A percentile compares a stretch with the other conserved stretches of the same genome.
These are phyloP conservation scores for Trichophyton schoenleinii DNA, from an alignment of 2,329 filamentous ascomycete species.

Conservation along the genomic window DNA sequence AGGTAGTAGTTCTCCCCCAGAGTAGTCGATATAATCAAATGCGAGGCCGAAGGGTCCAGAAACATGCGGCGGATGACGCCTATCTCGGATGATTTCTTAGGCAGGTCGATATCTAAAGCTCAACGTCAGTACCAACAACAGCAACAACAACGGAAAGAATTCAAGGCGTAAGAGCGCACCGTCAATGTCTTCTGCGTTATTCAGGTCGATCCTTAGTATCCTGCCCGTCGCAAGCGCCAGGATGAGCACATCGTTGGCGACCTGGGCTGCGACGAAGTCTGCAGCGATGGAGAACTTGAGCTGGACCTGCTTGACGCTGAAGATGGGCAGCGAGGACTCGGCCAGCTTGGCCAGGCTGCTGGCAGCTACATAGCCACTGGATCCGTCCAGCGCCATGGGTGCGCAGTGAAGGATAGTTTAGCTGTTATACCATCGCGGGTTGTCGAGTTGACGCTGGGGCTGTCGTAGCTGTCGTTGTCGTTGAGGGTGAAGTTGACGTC, in stretches of 20 bases:
- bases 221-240: conserved; percentile 83
- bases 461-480: too few species aligned
- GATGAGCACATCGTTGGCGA: conserved; percentile 92
- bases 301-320: conserved; percentile 84
- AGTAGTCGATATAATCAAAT: conserved; percentile 81
- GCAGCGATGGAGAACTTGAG: conserved; percentile 89
- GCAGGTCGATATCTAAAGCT: conserved; percentile 76
- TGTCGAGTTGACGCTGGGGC: not conserved
- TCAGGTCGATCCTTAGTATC: conserved; percentile 85
- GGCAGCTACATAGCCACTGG: conserved; percentile 60
- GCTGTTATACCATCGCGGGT: conserved; percentile 11
- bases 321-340: conserved; percentile 65
- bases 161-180: conserved; percentile 37
- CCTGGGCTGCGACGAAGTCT: conserved; percentile 90
- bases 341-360: conserved; percentile 48
- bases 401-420: conserved; percentile 19
- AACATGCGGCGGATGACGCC: conserved; percentile 93
- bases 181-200: conserved; percentile 90
- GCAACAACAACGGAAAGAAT: too few species aligned
- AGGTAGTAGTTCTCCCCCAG: conserved; percentile 96
- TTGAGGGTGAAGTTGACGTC: too few species aligned
- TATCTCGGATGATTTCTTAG: conserved; percentile 80
- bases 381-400: conserved; percentile 56
- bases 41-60: conserved; percentile 90
- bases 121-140: not conserved